phyloP scores from a whole-genome alignment of 2,329 filamentous ascomycete species.

The Cucurbitaria berberidis region DNA sequence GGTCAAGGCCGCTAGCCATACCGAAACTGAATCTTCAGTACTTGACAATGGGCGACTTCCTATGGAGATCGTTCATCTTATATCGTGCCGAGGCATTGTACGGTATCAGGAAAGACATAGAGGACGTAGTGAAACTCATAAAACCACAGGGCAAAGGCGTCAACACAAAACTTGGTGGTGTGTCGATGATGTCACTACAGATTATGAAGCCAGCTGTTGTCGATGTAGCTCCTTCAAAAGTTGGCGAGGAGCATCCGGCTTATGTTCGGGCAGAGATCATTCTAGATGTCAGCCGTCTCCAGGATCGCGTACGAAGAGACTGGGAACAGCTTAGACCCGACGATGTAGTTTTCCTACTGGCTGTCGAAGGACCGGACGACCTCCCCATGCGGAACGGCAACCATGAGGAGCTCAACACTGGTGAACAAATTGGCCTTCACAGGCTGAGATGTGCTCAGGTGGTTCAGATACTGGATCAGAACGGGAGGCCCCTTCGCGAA shows the following conservation, averaged over 20 bases:
- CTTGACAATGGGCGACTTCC: conserved; percentile 89
- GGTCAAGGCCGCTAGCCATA: conserved; percentile 83
- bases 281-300: conserved; percentile 81
- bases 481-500: conserved; percentile 75
- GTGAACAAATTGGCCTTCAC: conserved; percentile 70
- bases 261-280: conserved; percentile 84
- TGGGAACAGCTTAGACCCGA: conserved; percentile 89
- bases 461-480: conserved; percentile 84
- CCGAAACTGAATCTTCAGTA: conserved; percentile 97
- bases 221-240: conserved; percentile 80
- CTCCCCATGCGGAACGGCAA: conserved; percentile 63
- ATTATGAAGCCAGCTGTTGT: conserved; percentile 86
- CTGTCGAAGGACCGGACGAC: conserved; percentile 68
- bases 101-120: conserved; percentile 88
- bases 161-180: conserved; percentile 75
- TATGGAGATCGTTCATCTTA: conserved; percentile 92
- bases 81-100: conserved; percentile 93
- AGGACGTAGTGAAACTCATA: conserved; percentile 78
- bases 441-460: conserved; percentile 83
- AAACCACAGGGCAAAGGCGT: conserved; percentile 73
- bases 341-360: conserved; percentile 87
- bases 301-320: conserved; percentile 76
- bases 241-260: conserved; percentile 83
- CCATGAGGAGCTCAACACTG: conserved; percentile 54
- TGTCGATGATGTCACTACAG: conserved; percentile 89